Conservation (phyloP, 768 basidiomycete genomes). For the Auriscalpium vulgare region DNA sequence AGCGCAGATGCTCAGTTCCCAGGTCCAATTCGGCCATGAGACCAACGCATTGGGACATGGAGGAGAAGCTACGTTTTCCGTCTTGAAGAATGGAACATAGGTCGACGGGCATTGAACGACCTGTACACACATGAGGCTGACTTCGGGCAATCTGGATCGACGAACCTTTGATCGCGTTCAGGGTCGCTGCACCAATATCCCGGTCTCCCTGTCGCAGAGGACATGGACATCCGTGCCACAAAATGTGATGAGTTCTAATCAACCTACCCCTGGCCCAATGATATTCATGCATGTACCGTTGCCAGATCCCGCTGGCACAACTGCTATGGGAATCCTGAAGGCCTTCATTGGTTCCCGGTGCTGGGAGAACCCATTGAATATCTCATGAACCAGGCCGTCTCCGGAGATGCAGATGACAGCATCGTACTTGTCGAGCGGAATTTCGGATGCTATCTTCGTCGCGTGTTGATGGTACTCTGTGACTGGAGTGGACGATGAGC, state of each 20-base stretch:
- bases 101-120: conserved; percentile 67
- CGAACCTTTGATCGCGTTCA: conserved; percentile 77
- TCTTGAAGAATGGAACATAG: conserved; percentile 70
- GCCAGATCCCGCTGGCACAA: conserved; percentile 77
- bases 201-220: conserved; percentile 44
- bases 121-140: conserved; percentile 25
- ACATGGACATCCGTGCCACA: no score
- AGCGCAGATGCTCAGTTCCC: conserved; percentile 76
- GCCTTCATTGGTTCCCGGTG: conserved; percentile 53
- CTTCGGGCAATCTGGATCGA: neutral
- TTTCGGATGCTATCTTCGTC: conserved; percentile 46
- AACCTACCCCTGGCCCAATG: conserved; percentile 52
- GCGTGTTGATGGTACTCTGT: conserved; percentile 62
- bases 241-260: neutral
- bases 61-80: conserved; percentile 57
- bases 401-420: conserved; percentile 73
- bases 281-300: conserved; percentile 73
- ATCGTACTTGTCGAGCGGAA: conserved; percentile 52
- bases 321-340: conserved; percentile 61
- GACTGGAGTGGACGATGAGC: neutral
- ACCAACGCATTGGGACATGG: conserved; percentile 78
- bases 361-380: conserved; percentile 74
- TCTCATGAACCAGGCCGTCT: conserved; percentile 78
- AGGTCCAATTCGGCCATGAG: conserved; percentile 82
- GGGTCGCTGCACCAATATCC: conserved; percentile 61